A percentile compares a stretch with the other conserved stretches of the same genome.
phyloP scores from a whole-genome alignment of 139 green algal genomes.

The Raphidocelis subcapitata region DNA sequence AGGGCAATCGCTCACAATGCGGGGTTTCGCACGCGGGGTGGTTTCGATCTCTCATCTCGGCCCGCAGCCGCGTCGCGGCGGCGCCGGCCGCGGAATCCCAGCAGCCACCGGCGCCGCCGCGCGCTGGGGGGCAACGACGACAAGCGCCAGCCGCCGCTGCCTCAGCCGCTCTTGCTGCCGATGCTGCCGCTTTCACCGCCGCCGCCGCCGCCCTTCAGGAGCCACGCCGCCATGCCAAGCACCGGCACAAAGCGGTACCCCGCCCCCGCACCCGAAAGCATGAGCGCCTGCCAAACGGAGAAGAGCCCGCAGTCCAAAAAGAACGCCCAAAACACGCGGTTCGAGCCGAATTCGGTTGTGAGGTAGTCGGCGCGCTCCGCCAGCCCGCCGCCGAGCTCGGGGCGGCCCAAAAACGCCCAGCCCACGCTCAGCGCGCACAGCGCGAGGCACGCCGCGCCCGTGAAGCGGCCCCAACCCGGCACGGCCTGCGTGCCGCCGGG shows the following conservation, averaged over 20 bases:
- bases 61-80: too few relatives aligned
- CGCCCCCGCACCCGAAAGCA: slow-evolving; percentile 56
- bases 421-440: slow-evolving; percentile 62
- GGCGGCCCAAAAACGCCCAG: slow-evolving; percentile 61
- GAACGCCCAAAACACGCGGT: slow-evolving; percentile 83
- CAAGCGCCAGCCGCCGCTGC: too few relatives aligned
- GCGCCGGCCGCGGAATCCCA: too few relatives aligned
- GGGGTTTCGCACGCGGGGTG: too few relatives aligned
- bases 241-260: slow-evolving; percentile 70
- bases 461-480: slow-evolving; percentile 26
- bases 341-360: slow-evolving; percentile 24
- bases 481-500: slow-evolving; percentile 22
- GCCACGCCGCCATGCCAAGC: slow-evolving; percentile 68
- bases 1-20: too few relatives aligned
- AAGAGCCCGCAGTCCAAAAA: slow-evolving; percentile 74
- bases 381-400: slow-evolving; percentile 71
- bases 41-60: too few relatives aligned
- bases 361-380: slow-evolving; percentile 52
- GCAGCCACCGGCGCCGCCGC: too few relatives aligned
- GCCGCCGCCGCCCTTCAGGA: slow-evolving; percentile 47
- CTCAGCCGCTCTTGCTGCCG: neutral
- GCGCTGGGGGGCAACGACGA: too few relatives aligned
- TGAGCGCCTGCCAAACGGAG: slow-evolving; percentile 67
- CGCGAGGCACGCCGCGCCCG: slow-evolving; percentile 17
- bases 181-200: neutral